These are phyloP conservation scores for Pseudogymnoascus sp. DNA, from an alignment of 2,329 filamentous ascomycete species.

Conservation along the genomic window DNA sequence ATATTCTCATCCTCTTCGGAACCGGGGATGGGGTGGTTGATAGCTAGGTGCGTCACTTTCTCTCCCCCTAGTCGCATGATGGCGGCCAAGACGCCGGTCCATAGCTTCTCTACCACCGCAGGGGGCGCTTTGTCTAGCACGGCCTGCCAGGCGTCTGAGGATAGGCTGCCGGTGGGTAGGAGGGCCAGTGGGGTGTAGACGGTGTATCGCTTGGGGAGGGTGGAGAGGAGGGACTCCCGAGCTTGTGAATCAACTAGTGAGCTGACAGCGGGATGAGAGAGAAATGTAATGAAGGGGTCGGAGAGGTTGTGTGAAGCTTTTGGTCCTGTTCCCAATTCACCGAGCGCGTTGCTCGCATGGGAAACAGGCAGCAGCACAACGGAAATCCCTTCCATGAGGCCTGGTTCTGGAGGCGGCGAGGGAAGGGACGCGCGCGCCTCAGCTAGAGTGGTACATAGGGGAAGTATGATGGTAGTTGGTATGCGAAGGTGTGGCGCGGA, in stretches of 20 bases:
- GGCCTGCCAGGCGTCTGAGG: conserved; percentile 32
- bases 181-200: conserved; percentile 54
- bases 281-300: not conserved
- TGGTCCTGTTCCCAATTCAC: not conserved
- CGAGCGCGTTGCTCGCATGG: not conserved
- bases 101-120: conserved; percentile 32
- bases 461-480: not conserved
- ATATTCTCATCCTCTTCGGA: conserved; percentile 47
- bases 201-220: conserved; percentile 46
- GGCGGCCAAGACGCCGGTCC: conserved; percentile 38
- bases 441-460: not conserved
- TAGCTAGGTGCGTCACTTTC: conserved; percentile 47
- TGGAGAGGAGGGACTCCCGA: not conserved
- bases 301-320: not conserved
- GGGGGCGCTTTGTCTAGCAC: conserved; percentile 21
- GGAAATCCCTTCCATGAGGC: not conserved
- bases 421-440: not conserved
- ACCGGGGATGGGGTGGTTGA: conserved; percentile 52
- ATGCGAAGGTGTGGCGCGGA: not conserved
- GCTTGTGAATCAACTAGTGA: not conserved
- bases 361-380: not conserved
- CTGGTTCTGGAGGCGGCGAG: not conserved
- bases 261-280: not conserved
- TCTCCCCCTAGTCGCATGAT: conserved; percentile 34
- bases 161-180: conserved; percentile 50